These are phyloP conservation scores for Teratosphaeriaceae sp. DNA, from an alignment of 2,329 filamentous ascomycete genomes.

Conservation along the genomic window DNA sequence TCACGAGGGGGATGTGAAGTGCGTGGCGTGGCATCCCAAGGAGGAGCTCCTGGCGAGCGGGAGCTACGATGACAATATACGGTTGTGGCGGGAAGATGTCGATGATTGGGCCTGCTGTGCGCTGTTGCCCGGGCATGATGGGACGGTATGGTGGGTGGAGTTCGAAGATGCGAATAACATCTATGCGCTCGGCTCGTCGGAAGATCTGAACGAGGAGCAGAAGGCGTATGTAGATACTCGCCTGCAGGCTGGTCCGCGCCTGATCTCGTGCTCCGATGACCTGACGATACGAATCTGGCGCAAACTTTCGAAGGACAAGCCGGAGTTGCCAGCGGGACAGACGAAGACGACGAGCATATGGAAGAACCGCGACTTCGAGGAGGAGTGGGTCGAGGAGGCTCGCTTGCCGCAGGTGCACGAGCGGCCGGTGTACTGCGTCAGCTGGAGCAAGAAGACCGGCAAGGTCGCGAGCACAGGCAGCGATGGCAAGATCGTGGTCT, in stretches of 20 bases:
- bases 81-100: conserved; percentile 82
- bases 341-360: conserved; percentile 83
- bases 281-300: conserved; percentile 73
- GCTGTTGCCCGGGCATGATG: conserved; percentile 69
- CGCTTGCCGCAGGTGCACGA: conserved; percentile 70
- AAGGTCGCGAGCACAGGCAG: conserved; percentile 82
- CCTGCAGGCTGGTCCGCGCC: conserved; percentile 46
- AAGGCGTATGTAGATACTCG: conserved; percentile 31
- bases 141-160: conserved; percentile 85
- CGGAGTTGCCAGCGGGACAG: conserved; percentile 38
- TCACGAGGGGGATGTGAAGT: conserved; percentile 93
- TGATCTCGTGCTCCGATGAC: conserved; percentile 84
- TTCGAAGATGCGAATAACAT: conserved; percentile 46
- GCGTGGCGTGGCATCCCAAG: conserved; percentile 82
- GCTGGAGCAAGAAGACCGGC: conserved; percentile 75
- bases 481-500: conserved; percentile 75
- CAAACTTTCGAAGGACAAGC: conserved; percentile 51
- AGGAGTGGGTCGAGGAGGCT: conserved; percentile 76
- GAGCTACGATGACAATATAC: conserved; percentile 90
- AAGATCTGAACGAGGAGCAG: conserved; percentile 27
- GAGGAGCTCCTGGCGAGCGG: conserved; percentile 73
- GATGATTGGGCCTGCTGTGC: conserved; percentile 93
- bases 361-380: conserved; percentile 61
- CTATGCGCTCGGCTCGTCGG: conserved; percentile 15
- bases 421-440: conserved; percentile 73